Evolutionary conservation across 73 alveolate genomes (phyloP).

Genomic region (Halteria grandinella): DNA sequence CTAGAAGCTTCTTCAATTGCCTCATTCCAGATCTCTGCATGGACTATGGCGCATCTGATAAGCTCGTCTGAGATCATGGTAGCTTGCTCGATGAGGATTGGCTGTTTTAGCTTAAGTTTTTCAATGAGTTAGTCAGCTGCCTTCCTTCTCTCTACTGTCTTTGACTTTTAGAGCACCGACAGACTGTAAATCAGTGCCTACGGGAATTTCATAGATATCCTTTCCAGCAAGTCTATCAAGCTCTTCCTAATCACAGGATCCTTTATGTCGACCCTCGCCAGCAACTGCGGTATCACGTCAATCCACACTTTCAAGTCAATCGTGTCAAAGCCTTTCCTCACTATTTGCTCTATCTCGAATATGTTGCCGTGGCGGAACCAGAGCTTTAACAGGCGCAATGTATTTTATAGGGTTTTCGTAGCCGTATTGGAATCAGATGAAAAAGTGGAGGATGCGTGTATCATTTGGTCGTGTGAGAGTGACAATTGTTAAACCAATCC

Average conservation of each 20-base stretch:
- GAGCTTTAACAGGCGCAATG: slow-evolving; percentile 87
- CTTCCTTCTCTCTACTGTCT: slow-evolving; percentile 84
- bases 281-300: slow-evolving; percentile 95
- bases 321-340: slow-evolving; percentile 84
- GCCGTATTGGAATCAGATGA: no score
- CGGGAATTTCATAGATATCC: slow-evolving; percentile 89
- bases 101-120: slow-evolving; percentile 80
- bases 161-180: slow-evolving; percentile 92
- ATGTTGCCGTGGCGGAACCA: slow-evolving; percentile 94
- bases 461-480: no score
- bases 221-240: slow-evolving; percentile 83
- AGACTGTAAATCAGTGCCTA: slow-evolving; percentile 93
- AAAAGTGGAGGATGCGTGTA: no score
- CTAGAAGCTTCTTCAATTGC: slow-evolving; percentile 98
- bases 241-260: slow-evolving; percentile 79
- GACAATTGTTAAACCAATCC: slow-evolving; percentile 89
- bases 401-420: slow-evolving; percentile 87
- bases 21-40: slow-evolving; percentile 95
- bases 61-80: slow-evolving; percentile 90
- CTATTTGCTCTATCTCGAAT: slow-evolving; percentile 77
- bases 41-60: slow-evolving; percentile 90
- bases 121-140: slow-evolving; percentile 89
- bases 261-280: slow-evolving; percentile 93
- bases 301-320: slow-evolving; percentile 94
- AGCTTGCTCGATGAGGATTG: slow-evolving; percentile 88